Evolutionary conservation across 1,139 yeast species (phyloP).

Genomic region (Tardiomyces digboiensis): DNA sequence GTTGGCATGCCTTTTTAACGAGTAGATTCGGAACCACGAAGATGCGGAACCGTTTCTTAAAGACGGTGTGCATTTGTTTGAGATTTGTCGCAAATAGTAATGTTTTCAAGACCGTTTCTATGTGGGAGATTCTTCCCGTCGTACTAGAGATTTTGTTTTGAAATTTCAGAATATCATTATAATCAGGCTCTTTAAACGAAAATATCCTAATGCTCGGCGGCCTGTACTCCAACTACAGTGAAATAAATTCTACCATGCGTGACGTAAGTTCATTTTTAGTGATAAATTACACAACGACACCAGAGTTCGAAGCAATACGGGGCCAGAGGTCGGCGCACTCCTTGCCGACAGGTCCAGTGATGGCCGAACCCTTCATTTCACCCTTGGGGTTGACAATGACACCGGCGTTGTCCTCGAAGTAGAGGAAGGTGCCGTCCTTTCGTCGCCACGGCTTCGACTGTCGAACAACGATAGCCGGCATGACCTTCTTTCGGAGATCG

Average conservation of each 20-base stretch:
- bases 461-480: conserved; percentile 99
- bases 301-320: conserved; percentile 99
- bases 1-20: too few relatives aligned
- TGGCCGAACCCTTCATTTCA: conserved; percentile 99
- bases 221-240: too few relatives aligned
- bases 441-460: conserved; percentile 99
- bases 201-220: too few relatives aligned
- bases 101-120: too few relatives aligned
- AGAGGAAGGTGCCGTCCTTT: conserved; percentile 99
- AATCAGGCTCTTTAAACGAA: too few relatives aligned
- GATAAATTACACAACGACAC: conserved; percentile 84
- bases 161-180: too few relatives aligned
- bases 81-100: conserved; percentile 26
- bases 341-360: conserved; percentile 99
- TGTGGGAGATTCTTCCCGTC: too few relatives aligned
- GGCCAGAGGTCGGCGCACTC: conserved; percentile 99
- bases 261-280: background rate
- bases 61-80: conserved; percentile 35
- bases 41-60: conserved; percentile 17
- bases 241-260: too few relatives aligned
- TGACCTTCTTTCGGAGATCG: conserved; percentile 99
- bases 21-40: background rate
- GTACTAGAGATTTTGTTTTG: too few relatives aligned
- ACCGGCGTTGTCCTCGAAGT: conserved; percentile 99
- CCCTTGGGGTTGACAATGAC: conserved; percentile 99